Percentiles rank a stretch among this genome's conserved stretches.
Conservation (phyloP, 208 protist species). For the Leishmania tarentolae region DNA sequence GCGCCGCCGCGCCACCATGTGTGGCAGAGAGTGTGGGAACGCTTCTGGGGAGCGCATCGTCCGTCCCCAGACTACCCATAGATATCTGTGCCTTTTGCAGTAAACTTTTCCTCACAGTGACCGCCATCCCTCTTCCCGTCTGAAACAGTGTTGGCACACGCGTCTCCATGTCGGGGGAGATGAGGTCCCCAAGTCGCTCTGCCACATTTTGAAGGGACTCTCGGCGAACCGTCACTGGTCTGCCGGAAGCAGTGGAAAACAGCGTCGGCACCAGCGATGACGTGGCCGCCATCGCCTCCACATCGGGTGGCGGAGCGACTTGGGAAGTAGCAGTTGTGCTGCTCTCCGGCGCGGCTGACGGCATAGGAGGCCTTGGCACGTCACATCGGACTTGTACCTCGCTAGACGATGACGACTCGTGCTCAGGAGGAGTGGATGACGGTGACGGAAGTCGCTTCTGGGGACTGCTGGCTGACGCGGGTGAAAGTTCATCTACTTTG, state of each 20-base stretch:
- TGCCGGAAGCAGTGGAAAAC: constrained; percentile 47
- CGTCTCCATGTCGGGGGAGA: neutral
- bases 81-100: constrained; percentile 22
- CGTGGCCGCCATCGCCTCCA: neutral
- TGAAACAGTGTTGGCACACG: constrained; percentile 34
- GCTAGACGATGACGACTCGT: neutral
- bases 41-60: neutral
- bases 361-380: neutral
- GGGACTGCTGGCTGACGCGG: neutral
- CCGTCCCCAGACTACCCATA: neutral
- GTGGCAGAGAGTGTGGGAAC: constrained; percentile 52
- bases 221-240: constrained; percentile 37
- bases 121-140: constrained; percentile 37
- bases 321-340: neutral
- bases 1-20: constrained; percentile 38
- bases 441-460: neutral
- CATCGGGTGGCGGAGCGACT: neutral
- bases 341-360: neutral
- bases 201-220: constrained; percentile 24
- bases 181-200: neutral
- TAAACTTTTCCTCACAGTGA: constrained; percentile 29
- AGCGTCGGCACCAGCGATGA: constrained; percentile 24
- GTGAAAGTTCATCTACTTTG: neutral
- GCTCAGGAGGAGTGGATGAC: neutral
- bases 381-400: neutral